These are phyloP conservation scores for Trichoderma aggressivum DNA, from an alignment of 2,329 filamentous ascomycete species.

Conservation along the genomic window DNA sequence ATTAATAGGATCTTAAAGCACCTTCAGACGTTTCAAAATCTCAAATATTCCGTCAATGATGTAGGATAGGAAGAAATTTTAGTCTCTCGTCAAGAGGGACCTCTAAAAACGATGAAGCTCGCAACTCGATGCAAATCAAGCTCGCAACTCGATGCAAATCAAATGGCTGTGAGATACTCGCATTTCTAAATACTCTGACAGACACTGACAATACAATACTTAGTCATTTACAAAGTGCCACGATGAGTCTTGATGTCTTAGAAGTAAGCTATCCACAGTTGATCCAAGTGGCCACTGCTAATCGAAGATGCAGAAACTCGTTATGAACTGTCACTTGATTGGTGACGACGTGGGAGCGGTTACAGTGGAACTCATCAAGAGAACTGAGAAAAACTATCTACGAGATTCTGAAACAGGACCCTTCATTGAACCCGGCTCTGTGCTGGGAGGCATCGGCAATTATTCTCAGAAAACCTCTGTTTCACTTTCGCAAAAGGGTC, in stretches of 20 bases:
- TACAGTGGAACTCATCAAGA: neutral
- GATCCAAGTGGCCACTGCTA: neutral
- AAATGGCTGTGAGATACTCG: slow-evolving; percentile 1
- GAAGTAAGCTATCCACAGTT: neutral
- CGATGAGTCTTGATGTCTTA: neutral
- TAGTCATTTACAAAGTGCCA: neutral
- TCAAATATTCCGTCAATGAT: neutral
- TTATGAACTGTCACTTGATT: neutral
- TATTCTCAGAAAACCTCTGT: neutral
- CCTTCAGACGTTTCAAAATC: neutral
- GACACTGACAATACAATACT: too few relatives aligned
- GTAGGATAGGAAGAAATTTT: neutral
- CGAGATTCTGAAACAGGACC: slow-evolving; percentile 1
- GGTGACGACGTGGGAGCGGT: neutral
- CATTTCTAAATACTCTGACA: neutral
- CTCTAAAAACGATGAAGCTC: neutral
- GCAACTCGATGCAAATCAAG: neutral
- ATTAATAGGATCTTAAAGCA: neutral
- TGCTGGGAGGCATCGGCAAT: neutral
- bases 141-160: neutral
- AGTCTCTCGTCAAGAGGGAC: neutral
- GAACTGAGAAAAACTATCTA: neutral
- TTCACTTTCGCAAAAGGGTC: neutral
- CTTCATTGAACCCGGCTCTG: slow-evolving; percentile 2
- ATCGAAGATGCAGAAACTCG: neutral